These are phyloP conservation scores for Boletus pseudo-olivaceus DNA, from an alignment of 768 basidiomycete genomes.

Conservation along the genomic window DNA sequence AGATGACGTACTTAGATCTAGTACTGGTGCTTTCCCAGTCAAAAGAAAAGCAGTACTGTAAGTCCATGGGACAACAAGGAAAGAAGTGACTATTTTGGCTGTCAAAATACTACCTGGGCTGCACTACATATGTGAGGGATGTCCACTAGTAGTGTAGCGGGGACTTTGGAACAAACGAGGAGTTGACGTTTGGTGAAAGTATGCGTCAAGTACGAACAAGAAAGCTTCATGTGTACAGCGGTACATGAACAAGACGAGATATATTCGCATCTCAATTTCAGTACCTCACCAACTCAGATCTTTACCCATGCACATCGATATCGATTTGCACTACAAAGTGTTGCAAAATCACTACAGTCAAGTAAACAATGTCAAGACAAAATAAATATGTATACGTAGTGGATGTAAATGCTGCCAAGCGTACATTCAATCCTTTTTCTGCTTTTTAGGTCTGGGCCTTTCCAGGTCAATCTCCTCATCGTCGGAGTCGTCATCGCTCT, in stretches of 20 bases:
- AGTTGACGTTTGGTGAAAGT: neutral
- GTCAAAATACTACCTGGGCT: neutral
- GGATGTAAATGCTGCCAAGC: constrained; percentile 10
- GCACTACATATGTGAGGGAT: too few relatives aligned
- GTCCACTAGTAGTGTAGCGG: too few relatives aligned
- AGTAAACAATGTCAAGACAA: constrained; percentile 10
- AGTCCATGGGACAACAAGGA: too few relatives aligned
- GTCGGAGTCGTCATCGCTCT: constrained; percentile 70
- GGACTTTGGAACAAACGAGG: neutral
- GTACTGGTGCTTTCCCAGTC: neutral
- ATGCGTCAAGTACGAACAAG: neutral
- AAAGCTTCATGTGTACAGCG: neutral
- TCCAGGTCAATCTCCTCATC: constrained; percentile 88
- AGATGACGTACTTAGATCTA: neutral
- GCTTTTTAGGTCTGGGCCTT: constrained; percentile 75
- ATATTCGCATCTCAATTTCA: neutral
- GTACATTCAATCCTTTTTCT: constrained; percentile 40
- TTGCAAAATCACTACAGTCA: constrained; percentile 4
- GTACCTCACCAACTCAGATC: neutral
- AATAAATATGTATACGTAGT: constrained; percentile 26
- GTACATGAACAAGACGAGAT: neutral
- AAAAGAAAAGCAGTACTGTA: neutral
- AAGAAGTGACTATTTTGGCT: neutral
- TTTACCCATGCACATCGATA: neutral
- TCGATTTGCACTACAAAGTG: constrained; percentile 1